Evolutionary conservation across 352 stramenopile genomes (phyloP), one percentile per base, ranked within the genome.

Genomic region (Discostella stelligera): DNA sequence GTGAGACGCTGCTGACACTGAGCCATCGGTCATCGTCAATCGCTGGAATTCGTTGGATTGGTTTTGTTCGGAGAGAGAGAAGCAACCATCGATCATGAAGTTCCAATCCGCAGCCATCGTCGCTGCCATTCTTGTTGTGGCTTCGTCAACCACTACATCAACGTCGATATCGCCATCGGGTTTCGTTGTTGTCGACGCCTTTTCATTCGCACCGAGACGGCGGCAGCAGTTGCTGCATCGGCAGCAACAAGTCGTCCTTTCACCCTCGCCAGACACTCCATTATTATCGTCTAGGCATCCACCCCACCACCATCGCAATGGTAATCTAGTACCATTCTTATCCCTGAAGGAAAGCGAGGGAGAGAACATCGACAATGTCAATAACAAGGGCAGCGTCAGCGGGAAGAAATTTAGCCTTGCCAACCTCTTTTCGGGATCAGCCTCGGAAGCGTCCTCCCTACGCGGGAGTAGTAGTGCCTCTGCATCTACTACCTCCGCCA

Each of bases 321-420:
- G 53, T 44, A 2, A 0, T 2, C 37, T 7, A 21, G n/a, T 3
- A 16, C 20, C 52, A 32, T 60, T 32, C 11, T 4, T 60, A 6
- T 60, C 52, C 1, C n/a, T 61, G 53, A 37, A 37, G 23, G 53
- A 61, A 14, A 44, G 37, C 53, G 53, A 61, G 53, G n/a, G 13
- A 5, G 53, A 20, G n/a, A 39, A 6, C 21, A 18, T 6, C 52
- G 16, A 18, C 68, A 37, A 32, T n/a, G n/a, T n/a, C 27, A 32
- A 32, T 32, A 32, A 32, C 27, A 32, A 32, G 2, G 27, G 41
- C 53, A 25, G 71, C 70, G 69, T 20, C 21, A 20, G 39, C 11
- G 60, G 52, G 0, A 61, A 46, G 0, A 83, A 79, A 69, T 83
- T 83, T 59, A 77, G 58, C 44, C 66, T 83, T 13, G 48, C 76